These are phyloP conservation scores for Trapa incisa DNA, from an alignment of 345 rosid species.

Conservation along the genomic window DNA sequence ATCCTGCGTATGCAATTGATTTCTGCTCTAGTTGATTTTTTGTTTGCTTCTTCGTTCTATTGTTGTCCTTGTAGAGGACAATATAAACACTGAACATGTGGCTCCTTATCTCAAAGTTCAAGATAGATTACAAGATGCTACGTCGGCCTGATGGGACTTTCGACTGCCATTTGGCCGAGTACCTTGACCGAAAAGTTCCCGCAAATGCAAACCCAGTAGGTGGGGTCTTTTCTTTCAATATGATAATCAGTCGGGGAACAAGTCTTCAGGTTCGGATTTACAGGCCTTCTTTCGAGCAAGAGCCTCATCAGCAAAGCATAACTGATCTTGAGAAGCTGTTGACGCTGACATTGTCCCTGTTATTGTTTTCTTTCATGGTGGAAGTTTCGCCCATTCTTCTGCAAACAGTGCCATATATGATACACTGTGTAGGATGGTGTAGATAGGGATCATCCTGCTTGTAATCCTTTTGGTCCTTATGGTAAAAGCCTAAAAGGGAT, in stretches of 20 bases:
- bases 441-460: constrained; percentile 80
- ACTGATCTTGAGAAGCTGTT: constrained; percentile 57
- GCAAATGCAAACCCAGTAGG: constrained; percentile 64
- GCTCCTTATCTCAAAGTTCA: constrained; percentile 83
- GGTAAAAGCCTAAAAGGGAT: constrained; percentile 43
- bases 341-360: constrained; percentile 55
- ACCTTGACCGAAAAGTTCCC: constrained; percentile 68
- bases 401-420: constrained; percentile 75
- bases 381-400: constrained; percentile 90
- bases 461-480: constrained; percentile 69
- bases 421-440: constrained; percentile 60
- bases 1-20: no score
- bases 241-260: constrained; percentile 44
- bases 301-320: constrained; percentile 26
- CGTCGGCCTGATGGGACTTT: constrained; percentile 90
- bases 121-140: constrained; percentile 68
- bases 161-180: constrained; percentile 87
- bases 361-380: constrained; percentile 82
- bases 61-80: constrained; percentile 34
- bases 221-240: constrained; percentile 77
- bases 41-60: neutral
- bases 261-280: constrained; percentile 58
- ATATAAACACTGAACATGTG: constrained; percentile 69
- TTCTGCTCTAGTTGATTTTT: neutral
- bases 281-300: constrained; percentile 35